These are phyloP conservation scores for Microbotryomycetes sp. DNA, from an alignment of 1,284 basidiomycete genomes.

Conservation along the genomic window DNA sequence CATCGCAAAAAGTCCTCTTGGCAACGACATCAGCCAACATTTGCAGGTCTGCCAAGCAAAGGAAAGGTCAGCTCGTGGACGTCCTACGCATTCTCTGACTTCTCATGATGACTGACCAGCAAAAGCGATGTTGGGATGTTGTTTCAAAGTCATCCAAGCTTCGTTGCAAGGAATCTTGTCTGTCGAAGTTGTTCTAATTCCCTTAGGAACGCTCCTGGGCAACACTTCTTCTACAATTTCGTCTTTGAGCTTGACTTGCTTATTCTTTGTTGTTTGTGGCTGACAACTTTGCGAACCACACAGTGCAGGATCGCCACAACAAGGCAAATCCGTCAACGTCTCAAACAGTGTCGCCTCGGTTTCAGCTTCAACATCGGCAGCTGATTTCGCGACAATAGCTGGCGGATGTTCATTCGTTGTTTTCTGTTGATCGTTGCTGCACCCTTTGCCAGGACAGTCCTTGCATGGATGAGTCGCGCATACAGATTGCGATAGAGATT, in stretches of 20 bases:
- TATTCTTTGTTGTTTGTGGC: constrained; percentile 6
- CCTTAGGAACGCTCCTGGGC: constrained; percentile 14
- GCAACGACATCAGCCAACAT: constrained; percentile 40
- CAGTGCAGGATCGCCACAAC: constrained; percentile 34
- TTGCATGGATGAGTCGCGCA: constrained; percentile 29
- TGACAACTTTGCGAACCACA: constrained; percentile 34
- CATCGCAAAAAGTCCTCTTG: constrained; percentile 33
- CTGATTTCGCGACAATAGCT: constrained; percentile 11
- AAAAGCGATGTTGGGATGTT: constrained; percentile 37
- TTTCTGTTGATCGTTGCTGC: background rate
- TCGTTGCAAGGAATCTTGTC: constrained; percentile 35
- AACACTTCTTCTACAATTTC: constrained; percentile 7
- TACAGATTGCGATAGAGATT: constrained; percentile 27
- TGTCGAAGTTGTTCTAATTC: constrained; percentile 10
- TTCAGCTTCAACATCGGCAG: constrained; percentile 15
- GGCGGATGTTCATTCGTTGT: constrained; percentile 1
- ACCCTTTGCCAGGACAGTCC: constrained; percentile 23
- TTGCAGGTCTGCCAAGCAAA: constrained; percentile 32
- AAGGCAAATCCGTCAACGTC: constrained; percentile 33
- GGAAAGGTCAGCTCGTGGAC: background rate
- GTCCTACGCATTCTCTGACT: too few species aligned
- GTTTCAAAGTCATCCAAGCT: constrained; percentile 34
- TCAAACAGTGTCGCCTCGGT: constrained; percentile 23
- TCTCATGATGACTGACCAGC: constrained; percentile 18
- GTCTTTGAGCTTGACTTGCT: background rate